Evolutionary conservation across 352 stramenopile genomes (phyloP), one percentile per base, ranked within the genome.

Genomic region (Hyaloperonospora brassicae): DNA sequence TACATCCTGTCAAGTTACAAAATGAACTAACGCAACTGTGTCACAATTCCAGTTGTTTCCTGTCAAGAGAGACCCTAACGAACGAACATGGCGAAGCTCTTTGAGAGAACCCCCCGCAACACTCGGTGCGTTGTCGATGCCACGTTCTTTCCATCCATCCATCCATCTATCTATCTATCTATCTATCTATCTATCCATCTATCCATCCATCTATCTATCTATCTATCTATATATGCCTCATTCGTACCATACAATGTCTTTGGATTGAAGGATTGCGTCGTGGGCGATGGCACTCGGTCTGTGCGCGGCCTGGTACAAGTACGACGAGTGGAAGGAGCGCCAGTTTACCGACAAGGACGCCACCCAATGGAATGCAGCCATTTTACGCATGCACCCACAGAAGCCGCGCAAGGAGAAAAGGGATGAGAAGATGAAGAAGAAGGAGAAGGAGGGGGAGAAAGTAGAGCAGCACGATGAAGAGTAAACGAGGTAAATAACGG

Each of bases 291-390:
- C 76, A 3, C 47, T 68, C 23, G 65, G 63, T 5, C 61, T 71
- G 35, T 67, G 68, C 40, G 55, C 47, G 0, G 69, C 56, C 34
- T 85, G 74, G 73, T 81, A 79, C 64, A 56, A 76, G 48, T 72
- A 85, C 50, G 76, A 87, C 52, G 50, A 64, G 41, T 75, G 75
- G 73, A 74, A 76, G 54, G 70, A 69, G 52, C 70, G 70, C 50
- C 67, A 80, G 60, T 87, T 87, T 57, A 70, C 72, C 13, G 53
- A 52, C 13, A 47, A 53, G 17, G 76, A 87, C 34, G 41, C 65
- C 10, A 51, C 51, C 30, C 43, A 74, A 54, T 87, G 76, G 76
- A 87, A 87, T 55, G 58, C 79, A 31, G 64, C 79, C 21, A 66
- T 87, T 42, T 61, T 87, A 31, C 58, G 57, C 52, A 74, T 75